phyloP scores from a whole-genome alignment of 2,329 filamentous ascomycete species.

The Colletotrichum tropicicola region DNA sequence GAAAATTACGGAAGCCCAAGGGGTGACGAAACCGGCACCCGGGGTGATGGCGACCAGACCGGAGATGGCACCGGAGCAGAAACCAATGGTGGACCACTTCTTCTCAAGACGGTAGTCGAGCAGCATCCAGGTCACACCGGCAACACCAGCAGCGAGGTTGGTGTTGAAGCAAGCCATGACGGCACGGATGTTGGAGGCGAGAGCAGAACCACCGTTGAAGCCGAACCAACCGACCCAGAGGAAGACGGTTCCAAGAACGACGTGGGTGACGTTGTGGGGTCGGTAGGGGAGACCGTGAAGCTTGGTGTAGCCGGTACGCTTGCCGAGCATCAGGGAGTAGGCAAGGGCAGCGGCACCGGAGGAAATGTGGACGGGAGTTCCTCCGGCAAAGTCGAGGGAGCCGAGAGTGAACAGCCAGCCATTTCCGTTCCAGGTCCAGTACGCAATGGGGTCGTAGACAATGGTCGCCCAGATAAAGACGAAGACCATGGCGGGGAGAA shows the following conservation, averaged over 20 bases:
- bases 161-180: conserved; percentile 91
- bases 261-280: conserved; percentile 78
- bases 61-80: conserved; percentile 90
- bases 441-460: conserved; percentile 78
- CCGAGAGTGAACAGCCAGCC: conserved; percentile 77
- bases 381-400: conserved; percentile 78
- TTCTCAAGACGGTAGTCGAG: conserved; percentile 90
- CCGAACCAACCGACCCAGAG: conserved; percentile 98
- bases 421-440: conserved; percentile 80
- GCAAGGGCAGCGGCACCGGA: conserved; percentile 77
- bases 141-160: conserved; percentile 84
- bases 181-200: conserved; percentile 84
- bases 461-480: conserved; percentile 78
- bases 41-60: conserved; percentile 92
- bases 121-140: conserved; percentile 84
- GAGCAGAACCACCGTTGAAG: conserved; percentile 89
- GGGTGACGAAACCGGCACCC: conserved; percentile 83
- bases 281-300: conserved; percentile 71
- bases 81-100: conserved; percentile 94
- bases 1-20: conserved; percentile 67
- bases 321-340: conserved; percentile 78
- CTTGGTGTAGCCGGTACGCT: conserved; percentile 69
- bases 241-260: conserved; percentile 77
- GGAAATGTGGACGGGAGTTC: conserved; percentile 79
- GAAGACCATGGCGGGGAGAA: conserved; percentile 70